phyloP scores from a whole-genome alignment of 2,329 filamentous ascomycete species.

The Aspergillus glaucus region DNA sequence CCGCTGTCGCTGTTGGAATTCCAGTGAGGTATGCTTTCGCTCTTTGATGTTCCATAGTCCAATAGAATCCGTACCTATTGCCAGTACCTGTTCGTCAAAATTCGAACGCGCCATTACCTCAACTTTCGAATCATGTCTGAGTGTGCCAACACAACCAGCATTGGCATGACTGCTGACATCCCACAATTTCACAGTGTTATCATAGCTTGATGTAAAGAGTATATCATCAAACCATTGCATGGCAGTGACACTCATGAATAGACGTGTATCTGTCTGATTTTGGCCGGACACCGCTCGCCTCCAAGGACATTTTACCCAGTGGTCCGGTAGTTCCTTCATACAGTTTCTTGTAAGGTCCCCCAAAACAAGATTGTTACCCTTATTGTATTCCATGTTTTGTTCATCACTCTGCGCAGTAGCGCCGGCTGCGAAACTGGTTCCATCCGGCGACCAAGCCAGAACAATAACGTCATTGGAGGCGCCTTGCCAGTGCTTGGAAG shows the following conservation, averaged over 20 bases:
- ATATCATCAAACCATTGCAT: constrained; percentile 46
- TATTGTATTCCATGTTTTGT: constrained; percentile 56
- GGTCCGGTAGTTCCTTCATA: constrained; percentile 50
- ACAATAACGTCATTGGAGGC: constrained; percentile 54
- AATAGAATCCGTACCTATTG: constrained; percentile 42
- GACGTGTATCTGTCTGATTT: constrained; percentile 42
- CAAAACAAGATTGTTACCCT: constrained; percentile 51
- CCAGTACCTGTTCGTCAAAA: constrained; percentile 34
- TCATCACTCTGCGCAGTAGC: constrained; percentile 51
- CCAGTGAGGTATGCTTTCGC: constrained; percentile 21
- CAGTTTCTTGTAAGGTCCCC: constrained; percentile 40
- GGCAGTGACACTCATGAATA: constrained; percentile 53
- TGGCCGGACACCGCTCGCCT: constrained; percentile 37
- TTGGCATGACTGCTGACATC: constrained; percentile 25
- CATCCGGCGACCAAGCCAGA: constrained; percentile 52
- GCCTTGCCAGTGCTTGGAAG: constrained; percentile 47
- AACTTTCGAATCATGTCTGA: constrained; percentile 45
- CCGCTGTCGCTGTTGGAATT: constrained; percentile 16
- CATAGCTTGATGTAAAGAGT: constrained; percentile 52
- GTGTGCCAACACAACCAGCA: constrained; percentile 25
- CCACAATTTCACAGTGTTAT: constrained; percentile 54
- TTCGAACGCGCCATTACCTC: constrained; percentile 46
- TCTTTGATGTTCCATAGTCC: constrained; percentile 27
- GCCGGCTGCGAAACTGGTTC: constrained; percentile 51
- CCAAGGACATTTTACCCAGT: constrained; percentile 40